Evolutionary conservation across 148 eudicot species (phyloP).

Genomic region (Fallopia convolvulus): DNA sequence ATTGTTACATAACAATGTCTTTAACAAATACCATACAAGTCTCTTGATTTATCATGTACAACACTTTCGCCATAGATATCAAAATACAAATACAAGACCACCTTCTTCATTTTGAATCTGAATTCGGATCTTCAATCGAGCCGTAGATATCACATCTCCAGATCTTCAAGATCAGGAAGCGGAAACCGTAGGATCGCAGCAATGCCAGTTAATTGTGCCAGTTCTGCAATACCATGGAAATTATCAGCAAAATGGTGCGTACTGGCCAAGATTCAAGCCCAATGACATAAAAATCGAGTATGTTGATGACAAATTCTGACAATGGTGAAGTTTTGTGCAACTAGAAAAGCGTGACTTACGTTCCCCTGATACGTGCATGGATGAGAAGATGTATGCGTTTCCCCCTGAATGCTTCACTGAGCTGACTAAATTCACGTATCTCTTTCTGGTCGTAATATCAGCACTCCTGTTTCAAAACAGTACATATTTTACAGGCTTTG

Average conservation of each 20-base stretch:
- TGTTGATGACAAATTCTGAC: neutral
- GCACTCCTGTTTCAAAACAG: conserved; percentile 46
- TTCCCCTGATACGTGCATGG: conserved; percentile 98
- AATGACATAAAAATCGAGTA: neutral
- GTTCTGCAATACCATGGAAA: conserved; percentile 38
- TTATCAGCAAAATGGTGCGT: neutral
- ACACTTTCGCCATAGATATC: neutral
- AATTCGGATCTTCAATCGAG: neutral
- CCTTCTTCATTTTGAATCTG: neutral
- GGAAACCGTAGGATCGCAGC: conserved; percentile 99
- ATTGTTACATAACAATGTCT: neutral
- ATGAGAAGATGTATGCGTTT: conserved; percentile 63
- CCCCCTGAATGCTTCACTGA: conserved; percentile 81
- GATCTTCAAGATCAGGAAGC: conserved; percentile 86
- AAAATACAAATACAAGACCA: neutral
- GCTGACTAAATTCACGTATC: conserved; percentile 65
- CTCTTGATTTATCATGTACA: neutral
- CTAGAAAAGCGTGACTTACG: conserved; percentile 41
- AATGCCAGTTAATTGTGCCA: conserved; percentile 84
- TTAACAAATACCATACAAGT: neutral
- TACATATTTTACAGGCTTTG: neutral
- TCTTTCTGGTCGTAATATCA: conserved; percentile 61
- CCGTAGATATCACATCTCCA: conserved; percentile 59
- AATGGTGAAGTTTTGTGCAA: neutral
- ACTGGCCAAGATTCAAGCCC: neutral